phyloP scores from a whole-genome alignment of 768 basidiomycete genomes.

The Amanita inopinata region DNA sequence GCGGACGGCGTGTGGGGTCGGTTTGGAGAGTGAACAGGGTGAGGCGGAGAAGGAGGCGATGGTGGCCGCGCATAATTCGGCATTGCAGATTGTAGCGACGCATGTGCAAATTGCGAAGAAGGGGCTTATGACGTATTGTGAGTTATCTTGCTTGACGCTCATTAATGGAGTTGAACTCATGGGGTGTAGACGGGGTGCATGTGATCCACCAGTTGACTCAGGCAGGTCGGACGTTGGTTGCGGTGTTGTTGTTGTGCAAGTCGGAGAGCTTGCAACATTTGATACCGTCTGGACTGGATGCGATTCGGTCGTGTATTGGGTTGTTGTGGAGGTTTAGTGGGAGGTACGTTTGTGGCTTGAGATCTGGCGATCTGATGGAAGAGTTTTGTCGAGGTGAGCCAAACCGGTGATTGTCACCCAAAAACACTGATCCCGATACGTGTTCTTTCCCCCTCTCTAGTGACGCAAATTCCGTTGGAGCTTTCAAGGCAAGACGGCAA shows the following conservation, averaged over 20 bases:
- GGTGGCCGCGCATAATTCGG: constrained; percentile 64
- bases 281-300: constrained; percentile 77
- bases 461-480: constrained; percentile 83
- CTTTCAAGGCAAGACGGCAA: constrained; percentile 42
- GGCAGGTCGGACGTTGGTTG: constrained; percentile 84
- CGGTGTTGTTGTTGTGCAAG: constrained; percentile 81
- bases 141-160: constrained; percentile 23
- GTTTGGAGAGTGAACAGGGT: constrained; percentile 42
- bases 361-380: constrained; percentile 89
- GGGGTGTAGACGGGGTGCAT: constrained; percentile 71
- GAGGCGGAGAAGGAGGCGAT: constrained; percentile 76
- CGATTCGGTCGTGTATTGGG: constrained; percentile 79
- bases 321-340: constrained; percentile 84
- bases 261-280: constrained; percentile 65
- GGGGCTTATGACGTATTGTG: constrained; percentile 91
- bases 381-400: constrained; percentile 81
- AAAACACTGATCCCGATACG: neutral
- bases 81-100: constrained; percentile 72
- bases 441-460: constrained; percentile 22
- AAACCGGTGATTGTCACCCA: constrained; percentile 2
- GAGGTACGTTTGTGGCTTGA: constrained; percentile 83
- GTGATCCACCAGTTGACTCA: constrained; percentile 94
- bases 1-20: constrained; percentile 28
- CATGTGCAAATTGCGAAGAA: constrained; percentile 81
- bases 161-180: constrained; percentile 10